Evolutionary conservation across 371 early-diverging fungal species (phyloP), one percentile per base, ranked within the genome.

Genomic region (Haplosporangium sp.): DNA sequence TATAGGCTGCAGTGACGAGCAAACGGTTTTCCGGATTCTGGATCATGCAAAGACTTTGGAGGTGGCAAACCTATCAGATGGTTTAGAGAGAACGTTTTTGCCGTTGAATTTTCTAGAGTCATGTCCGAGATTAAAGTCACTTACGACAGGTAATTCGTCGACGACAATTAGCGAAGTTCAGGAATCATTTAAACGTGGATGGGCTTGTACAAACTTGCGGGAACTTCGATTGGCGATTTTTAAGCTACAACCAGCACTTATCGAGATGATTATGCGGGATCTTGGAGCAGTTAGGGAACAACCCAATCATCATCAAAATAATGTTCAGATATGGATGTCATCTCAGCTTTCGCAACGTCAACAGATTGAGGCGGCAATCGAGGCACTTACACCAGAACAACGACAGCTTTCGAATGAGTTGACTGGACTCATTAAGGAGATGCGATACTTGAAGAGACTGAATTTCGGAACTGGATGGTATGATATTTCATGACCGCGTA

Each of bases 391-490:
- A 17, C 35, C 40, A 4, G 66, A 40, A 10, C 64, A 63, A 45
- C 27, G 45, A 37, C 35, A 9, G 15, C 67, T 76, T 56, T 64
- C 55, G 8, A 40, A 27, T 34, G 35, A 40, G 8, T 42, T 77
- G 27, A 35, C 69, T 35, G 44, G 39, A 1, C 72, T 53, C 53
- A 19, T 72, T 61, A 20, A 11, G 4, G 60, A 44, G 15, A 5
- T 72, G 37, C 34, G 27, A 9, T 3, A 47, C 2, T 37, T 77
- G 9, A 35, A 34, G 44, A 19, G 68, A 15, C 34, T 77, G 10
- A 77, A 77, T 61, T 53, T 77, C 19, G 77, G 72, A 13, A 77
- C 71, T 35, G 77, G 77, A 34, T 77, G 69, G 69, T 69, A 77
- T 48, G 11, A n/a, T 58, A 67, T 67, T 6, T 50, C 40, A n/a